These are phyloP conservation scores for Sporisorium reilianum DNA, from an alignment of 1,284 basidiomycete genomes.

Conservation along the genomic window DNA sequence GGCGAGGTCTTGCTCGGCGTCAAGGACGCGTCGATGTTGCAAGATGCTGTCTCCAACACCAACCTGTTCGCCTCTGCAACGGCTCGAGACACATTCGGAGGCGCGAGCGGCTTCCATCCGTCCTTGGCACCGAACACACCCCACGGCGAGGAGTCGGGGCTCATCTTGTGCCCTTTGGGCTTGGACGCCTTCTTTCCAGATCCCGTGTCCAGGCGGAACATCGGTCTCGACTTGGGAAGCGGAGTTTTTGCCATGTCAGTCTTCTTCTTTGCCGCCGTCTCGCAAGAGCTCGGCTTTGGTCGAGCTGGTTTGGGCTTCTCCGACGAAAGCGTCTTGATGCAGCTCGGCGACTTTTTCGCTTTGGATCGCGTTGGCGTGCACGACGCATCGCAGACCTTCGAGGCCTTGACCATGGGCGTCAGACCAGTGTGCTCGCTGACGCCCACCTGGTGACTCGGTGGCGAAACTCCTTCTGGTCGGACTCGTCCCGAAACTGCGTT, in stretches of 20 bases:
- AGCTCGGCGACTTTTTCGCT: constrained; percentile 16
- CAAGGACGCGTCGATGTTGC: not conserved
- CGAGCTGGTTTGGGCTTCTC: not conserved
- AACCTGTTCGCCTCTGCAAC: constrained; percentile 40
- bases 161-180: constrained; percentile 48
- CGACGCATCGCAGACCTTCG: constrained; percentile 20
- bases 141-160: constrained; percentile 36
- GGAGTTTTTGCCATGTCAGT: constrained; percentile 30
- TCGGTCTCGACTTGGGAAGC: constrained; percentile 40
- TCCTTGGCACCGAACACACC: constrained; percentile 46
- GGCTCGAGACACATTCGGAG: constrained; percentile 39
- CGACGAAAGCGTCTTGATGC: constrained; percentile 10
- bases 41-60: constrained; percentile 11
- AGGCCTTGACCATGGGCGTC: constrained; percentile 45
- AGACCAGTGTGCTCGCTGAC: constrained; percentile 27
- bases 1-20: constrained; percentile 12
- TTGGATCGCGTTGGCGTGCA: constrained; percentile 34
- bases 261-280: constrained; percentile 23
- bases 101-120: constrained; percentile 45
- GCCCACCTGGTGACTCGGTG: not conserved
- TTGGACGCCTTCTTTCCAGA: constrained; percentile 36
- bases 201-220: constrained; percentile 49
- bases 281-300: constrained; percentile 7
- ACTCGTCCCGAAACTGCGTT: not conserved
- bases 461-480: constrained; percentile 3